These are phyloP conservation scores for Taphrina populina DNA, from an alignment of 1,139 yeast species.

Conservation along the genomic window DNA sequence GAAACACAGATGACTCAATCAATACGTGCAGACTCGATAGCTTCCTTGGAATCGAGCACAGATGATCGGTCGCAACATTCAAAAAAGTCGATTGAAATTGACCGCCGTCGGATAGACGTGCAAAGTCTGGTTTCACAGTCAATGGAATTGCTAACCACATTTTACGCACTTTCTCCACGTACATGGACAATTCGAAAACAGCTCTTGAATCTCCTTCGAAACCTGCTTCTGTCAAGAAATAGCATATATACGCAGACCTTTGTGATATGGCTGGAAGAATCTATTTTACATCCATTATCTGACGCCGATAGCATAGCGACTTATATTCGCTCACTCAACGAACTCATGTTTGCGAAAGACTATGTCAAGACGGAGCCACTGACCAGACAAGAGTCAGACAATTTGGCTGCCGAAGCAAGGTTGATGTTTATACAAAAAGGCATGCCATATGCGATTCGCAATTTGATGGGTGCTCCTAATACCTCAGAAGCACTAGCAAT, in stretches of 20 bases:
- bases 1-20: neutral
- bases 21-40: neutral
- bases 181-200: conserved; percentile 32
- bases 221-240: conserved; percentile 15
- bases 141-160: conserved; percentile 22
- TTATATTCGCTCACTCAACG: conserved; percentile 1
- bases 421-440: conserved; percentile 11
- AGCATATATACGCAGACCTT: conserved; percentile 18
- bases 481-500: conserved; percentile 25
- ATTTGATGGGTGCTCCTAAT: conserved; percentile 23
- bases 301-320: conserved; percentile 16
- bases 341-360: conserved; percentile 2
- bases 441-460: conserved; percentile 23
- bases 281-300: neutral
- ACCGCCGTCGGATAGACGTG: conserved; percentile 8
- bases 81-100: neutral
- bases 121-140: conserved; percentile 25
- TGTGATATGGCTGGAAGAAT: conserved; percentile 10
- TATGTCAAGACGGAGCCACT: conserved; percentile 1
- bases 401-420: conserved; percentile 17
- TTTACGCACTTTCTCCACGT: conserved; percentile 9
- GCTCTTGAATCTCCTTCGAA: conserved; percentile 15
- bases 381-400: conserved; percentile 1
- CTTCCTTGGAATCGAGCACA: neutral
- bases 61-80: neutral